A percentile compares a stretch with the other conserved stretches of the same genome.
Evolutionary conservation across 148 eudicot genomes (phyloP).

Genomic region (Silene uniflora): DNA sequence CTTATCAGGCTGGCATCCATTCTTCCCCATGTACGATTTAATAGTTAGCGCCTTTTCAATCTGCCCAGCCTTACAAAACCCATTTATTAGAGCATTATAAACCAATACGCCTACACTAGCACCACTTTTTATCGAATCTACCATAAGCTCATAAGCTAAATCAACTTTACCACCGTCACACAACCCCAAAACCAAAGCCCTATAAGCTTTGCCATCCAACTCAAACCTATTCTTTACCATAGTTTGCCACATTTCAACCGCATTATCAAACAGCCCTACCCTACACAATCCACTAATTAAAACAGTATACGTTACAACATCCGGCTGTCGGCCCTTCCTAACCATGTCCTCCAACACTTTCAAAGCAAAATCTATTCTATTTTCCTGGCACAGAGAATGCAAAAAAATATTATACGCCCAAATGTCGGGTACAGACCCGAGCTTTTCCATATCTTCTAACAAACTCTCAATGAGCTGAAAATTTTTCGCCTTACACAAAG

Average conservation of each 20-base stretch:
- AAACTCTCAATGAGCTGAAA: conserved; percentile 57
- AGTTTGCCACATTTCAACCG: conserved; percentile 65
- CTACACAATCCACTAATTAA: conserved; percentile 70
- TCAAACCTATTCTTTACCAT: conserved; percentile 51
- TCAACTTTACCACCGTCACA: conserved; percentile 78
- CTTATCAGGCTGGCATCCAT: conserved; percentile 76
- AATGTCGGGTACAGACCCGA: conserved; percentile 65
- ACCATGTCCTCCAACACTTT: conserved; percentile 50
- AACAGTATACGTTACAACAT: conserved; percentile 78
- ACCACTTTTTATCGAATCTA: conserved; percentile 56
- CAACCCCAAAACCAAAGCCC: conserved; percentile 78
- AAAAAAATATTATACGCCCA: conserved; percentile 91
- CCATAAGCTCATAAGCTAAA: conserved; percentile 82
- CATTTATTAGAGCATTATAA: conserved; percentile 79
- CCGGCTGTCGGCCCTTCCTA: conserved; percentile 67
- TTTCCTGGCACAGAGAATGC: conserved; percentile 67
- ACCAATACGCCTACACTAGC: conserved; percentile 38
- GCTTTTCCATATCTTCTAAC: conserved; percentile 67
- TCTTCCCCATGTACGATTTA: conserved; percentile 64
- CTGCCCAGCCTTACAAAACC: conserved; percentile 74
- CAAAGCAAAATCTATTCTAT: conserved; percentile 53
- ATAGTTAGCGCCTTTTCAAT: conserved; percentile 71
- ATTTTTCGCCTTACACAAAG: conserved; percentile 64
- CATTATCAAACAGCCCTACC: conserved; percentile 47
- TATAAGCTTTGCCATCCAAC: conserved; percentile 71